phyloP scores from a whole-genome alignment of 108 stramenopile genomes.

The Poteriospumella lacustris region DNA sequence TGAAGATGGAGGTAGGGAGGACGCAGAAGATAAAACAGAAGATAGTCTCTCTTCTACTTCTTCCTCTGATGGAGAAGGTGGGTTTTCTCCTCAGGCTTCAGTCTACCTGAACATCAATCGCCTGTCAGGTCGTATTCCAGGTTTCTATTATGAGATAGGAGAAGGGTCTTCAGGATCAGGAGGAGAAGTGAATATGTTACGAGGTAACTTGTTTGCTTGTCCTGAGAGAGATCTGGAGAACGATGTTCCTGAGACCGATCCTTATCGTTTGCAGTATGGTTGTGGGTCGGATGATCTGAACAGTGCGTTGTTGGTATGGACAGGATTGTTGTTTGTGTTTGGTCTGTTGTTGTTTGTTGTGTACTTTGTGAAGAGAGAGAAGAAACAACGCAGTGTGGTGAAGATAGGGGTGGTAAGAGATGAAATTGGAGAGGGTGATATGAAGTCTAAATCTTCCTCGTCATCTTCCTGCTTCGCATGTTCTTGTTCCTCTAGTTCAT shows the following conservation, averaged over 20 bases:
- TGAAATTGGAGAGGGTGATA: too few species aligned
- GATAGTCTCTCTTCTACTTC: too few species aligned
- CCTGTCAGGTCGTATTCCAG: neutral
- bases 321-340: slow-evolving; percentile 1
- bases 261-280: too few species aligned
- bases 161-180: neutral
- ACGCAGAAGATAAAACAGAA: too few species aligned
- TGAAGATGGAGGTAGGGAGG: too few species aligned
- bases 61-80: neutral
- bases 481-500: neutral
- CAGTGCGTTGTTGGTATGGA: neutral
- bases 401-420: too few species aligned
- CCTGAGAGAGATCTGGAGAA: neutral
- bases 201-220: neutral
- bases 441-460: slow-evolving; percentile 6
- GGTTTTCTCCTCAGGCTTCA: neutral
- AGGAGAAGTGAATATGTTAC: neutral
- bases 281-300: too few species aligned
- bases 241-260: neutral
- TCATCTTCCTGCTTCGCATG: neutral
- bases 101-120: slow-evolving; percentile 4
- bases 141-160: neutral
- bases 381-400: too few species aligned
- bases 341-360: neutral
- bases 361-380: too few species aligned